Evolutionary conservation across 306 rosid species (phyloP).

Genomic region (Argentina anserina): DNA sequence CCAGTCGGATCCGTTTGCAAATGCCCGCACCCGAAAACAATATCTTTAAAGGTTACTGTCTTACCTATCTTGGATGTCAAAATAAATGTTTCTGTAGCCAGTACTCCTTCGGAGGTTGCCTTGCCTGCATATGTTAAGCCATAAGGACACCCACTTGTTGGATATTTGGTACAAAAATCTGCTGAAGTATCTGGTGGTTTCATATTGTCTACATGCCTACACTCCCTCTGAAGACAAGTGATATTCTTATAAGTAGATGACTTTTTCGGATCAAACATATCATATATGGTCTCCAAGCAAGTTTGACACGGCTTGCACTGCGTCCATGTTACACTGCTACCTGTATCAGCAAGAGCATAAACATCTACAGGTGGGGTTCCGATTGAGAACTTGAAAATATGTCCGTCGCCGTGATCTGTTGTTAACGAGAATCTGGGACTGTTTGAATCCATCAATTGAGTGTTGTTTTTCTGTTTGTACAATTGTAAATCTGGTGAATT

Average conservation of each 20-base stretch:
- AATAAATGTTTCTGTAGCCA: slow-evolving; percentile 37
- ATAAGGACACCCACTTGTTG: not conserved
- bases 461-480: not conserved
- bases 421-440: not conserved
- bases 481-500: slow-evolving; percentile 31
- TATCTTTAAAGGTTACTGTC: slow-evolving; percentile 15
- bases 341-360: slow-evolving; percentile 52
- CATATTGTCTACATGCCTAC: not conserved
- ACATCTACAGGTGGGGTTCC: slow-evolving; percentile 53
- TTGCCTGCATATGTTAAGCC: slow-evolving; percentile 26
- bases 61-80: slow-evolving; percentile 28
- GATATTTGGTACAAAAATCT: not conserved
- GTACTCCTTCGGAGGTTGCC: slow-evolving; percentile 26
- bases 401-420: slow-evolving; percentile 19
- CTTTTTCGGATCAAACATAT: slow-evolving; percentile 39
- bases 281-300: slow-evolving; percentile 39
- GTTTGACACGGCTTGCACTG: slow-evolving; percentile 45
- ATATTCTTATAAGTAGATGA: slow-evolving; percentile 38
- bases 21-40: slow-evolving; percentile 53
- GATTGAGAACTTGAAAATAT: slow-evolving; percentile 47
- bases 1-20: not conserved
- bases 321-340: slow-evolving; percentile 52
- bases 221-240: slow-evolving; percentile 30
- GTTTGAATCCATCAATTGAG: not conserved
- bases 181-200: too few relatives aligned